These are phyloP conservation scores for Paecilomyces sp. DNA, from an alignment of 2,329 filamentous ascomycete species.

Conservation along the genomic window DNA sequence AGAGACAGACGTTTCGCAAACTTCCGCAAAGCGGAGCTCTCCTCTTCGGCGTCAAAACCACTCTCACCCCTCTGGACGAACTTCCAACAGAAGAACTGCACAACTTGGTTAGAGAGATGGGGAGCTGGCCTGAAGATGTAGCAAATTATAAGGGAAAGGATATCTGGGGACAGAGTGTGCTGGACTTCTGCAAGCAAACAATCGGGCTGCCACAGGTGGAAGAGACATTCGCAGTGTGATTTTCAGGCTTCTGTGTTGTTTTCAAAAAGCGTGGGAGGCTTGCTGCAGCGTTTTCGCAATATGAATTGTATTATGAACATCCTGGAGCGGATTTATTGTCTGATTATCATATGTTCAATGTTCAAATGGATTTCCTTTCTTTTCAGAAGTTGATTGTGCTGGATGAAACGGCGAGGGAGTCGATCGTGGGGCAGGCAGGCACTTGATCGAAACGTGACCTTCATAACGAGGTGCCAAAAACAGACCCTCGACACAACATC, in stretches of 20 bases:
- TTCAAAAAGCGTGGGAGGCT: background rate
- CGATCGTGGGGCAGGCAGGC: background rate
- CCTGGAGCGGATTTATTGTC: background rate
- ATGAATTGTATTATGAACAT: background rate
- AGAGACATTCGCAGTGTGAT: background rate
- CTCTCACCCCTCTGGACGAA: constrained; percentile 34
- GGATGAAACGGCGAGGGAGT: background rate
- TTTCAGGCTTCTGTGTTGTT: background rate
- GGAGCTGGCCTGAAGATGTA: constrained; percentile 39
- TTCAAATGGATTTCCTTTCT: background rate
- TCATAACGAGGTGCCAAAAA: background rate
- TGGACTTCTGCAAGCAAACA: constrained; percentile 26
- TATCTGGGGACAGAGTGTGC: constrained; percentile 34
- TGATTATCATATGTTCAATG: background rate
- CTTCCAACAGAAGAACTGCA: constrained; percentile 33
- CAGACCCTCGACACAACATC: background rate
- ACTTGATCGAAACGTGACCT: background rate
- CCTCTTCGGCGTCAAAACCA: constrained; percentile 45
- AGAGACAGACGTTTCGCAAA: constrained; percentile 44
- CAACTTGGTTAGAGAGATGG: constrained; percentile 37
- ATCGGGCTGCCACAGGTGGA: constrained; percentile 9
- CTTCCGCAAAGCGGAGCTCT: constrained; percentile 39
- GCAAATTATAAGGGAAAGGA: constrained; percentile 38
- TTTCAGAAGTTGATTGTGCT: background rate
- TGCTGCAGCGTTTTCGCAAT: background rate